Base-by-base conservation (phyloP, 495 filamentous ascomycete species). In the Apiosordaria backusii region DNA sequence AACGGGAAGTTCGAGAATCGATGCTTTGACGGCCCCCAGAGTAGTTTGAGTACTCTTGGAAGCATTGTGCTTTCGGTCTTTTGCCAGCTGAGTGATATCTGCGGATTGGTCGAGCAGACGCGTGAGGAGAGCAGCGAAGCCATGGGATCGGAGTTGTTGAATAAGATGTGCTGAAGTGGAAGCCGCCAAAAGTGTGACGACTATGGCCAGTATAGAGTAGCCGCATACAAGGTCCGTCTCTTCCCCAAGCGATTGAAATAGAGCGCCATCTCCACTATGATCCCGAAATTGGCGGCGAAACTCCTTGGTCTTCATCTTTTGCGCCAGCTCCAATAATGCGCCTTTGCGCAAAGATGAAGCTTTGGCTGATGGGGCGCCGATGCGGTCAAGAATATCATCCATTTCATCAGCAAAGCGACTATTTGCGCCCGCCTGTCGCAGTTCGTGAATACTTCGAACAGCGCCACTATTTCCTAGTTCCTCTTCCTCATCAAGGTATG, bases 361-460 rank as follows among this genome's bases (percentile, higher is more conserved):
- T 45, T 85, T 84, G 23, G 76, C 77, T n/a, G 76, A 73, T 4
- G 83, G 78, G 50, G 84, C 80, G 60, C 90, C 88, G 67, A 99
- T 89, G 65, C 96, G 90, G 64, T 96, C 92, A 65, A 97, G 82
- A 10, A 96, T 81, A 60, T 91, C 88, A 70, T 94, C 91, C 61
- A 96, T 83, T 59, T 92, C 90, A 68, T 92, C 87, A 6, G 88
- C 78, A 64, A 96, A 93, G 21, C 92, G 89, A 59, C 87, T 88
- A 74, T 93, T 96, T 23, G 88, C 88, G 7, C 95, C 95, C 50
- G 92, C 88, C 68, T 92, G 90, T 67, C 93, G 85, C 54, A 99
- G 82, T 74, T 99, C 95, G 72, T 98, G 93, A 40, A 97, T 90
- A 67, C 88, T 95, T 59, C 89, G 86, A 65, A 97, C 88, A 60